Conservation (phyloP, 2,329 filamentous ascomycete species). For the Penicillium aurantiogriseum region DNA sequence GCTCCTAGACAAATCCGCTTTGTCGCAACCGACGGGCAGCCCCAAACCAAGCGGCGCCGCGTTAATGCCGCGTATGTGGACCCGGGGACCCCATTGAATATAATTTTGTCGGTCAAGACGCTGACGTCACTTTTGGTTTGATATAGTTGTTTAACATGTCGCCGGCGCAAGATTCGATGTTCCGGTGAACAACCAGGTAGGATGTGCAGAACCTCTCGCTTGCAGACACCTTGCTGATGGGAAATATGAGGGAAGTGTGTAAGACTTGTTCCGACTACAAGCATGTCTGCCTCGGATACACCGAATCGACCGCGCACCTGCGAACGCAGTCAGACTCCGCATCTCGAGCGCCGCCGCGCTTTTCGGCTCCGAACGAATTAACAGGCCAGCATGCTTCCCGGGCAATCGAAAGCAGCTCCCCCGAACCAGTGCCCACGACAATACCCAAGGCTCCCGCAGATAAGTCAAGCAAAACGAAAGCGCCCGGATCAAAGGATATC, state of each 20-base stretch:
- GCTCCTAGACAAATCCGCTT: constrained; percentile 62
- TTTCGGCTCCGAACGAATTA: constrained; percentile 20
- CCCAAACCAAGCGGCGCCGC: constrained; percentile 73
- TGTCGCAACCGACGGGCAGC: constrained; percentile 77
- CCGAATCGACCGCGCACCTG: constrained; percentile 44
- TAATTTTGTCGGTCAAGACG: neutral
- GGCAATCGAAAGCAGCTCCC: constrained; percentile 30
- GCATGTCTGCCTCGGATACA: constrained; percentile 67
- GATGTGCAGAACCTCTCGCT: constrained; percentile 3
- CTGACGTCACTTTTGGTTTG: constrained; percentile 11
- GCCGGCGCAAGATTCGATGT: constrained; percentile 73
- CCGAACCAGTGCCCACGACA: constrained; percentile 19
- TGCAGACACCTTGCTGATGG: constrained; percentile 7
- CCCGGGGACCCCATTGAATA: constrained; percentile 25
- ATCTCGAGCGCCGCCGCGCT: constrained; percentile 22
- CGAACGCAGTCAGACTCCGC: constrained; percentile 34
- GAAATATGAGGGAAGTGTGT: constrained; percentile 46
- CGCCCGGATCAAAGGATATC: constrained; percentile 19
- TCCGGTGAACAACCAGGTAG: constrained; percentile 66
- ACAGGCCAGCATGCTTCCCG: constrained; percentile 14
- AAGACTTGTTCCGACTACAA: constrained; percentile 71
- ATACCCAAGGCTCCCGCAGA: constrained; percentile 9
- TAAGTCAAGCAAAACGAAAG: constrained; percentile 18
- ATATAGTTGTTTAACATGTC: constrained; percentile 67
- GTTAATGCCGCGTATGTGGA: constrained; percentile 71